Evolutionary conservation across 2,329 filamentous ascomycete species (phyloP).

Genomic region (Fusarium incarnatum): DNA sequence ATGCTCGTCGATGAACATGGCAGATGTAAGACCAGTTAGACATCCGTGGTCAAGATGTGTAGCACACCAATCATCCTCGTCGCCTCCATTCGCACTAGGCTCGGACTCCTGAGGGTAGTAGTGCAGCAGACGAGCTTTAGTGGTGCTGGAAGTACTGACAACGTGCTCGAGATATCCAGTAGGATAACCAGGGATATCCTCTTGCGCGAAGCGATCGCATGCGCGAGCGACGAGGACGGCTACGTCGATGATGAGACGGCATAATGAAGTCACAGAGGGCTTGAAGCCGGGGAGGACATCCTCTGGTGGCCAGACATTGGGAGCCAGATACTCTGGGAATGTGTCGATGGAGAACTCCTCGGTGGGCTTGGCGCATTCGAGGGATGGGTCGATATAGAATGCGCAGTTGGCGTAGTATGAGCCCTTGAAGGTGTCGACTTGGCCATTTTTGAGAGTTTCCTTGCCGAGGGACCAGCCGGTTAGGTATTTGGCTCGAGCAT

Average conservation of each 20-base stretch:
- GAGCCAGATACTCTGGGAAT: slow-evolving; percentile 88
- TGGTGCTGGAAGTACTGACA: slow-evolving; percentile 85
- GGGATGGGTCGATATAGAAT: slow-evolving; percentile 74
- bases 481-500: slow-evolving; percentile 70
- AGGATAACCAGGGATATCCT: slow-evolving; percentile 82
- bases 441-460: slow-evolving; percentile 81
- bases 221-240: slow-evolving; percentile 90
- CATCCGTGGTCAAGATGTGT: slow-evolving; percentile 93
- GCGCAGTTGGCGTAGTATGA: slow-evolving; percentile 88
- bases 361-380: slow-evolving; percentile 72
- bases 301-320: slow-evolving; percentile 87
- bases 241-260: slow-evolving; percentile 86
- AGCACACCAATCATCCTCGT: slow-evolving; percentile 93
- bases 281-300: slow-evolving; percentile 80
- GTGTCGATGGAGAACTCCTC: slow-evolving; percentile 67
- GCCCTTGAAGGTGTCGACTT: slow-evolving; percentile 83
- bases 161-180: slow-evolving; percentile 86
- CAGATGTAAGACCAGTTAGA: slow-evolving; percentile 90
- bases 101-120: slow-evolving; percentile 78
- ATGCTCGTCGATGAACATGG: slow-evolving; percentile 93
- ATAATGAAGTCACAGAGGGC: slow-evolving; percentile 78
- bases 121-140: slow-evolving; percentile 91
- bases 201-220: slow-evolving; percentile 86
- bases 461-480: slow-evolving; percentile 85
- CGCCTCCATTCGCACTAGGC: slow-evolving; percentile 53